Evolutionary conservation across 2,329 filamentous ascomycete species (phyloP).

Genomic region (Westerdykella sp.): DNA sequence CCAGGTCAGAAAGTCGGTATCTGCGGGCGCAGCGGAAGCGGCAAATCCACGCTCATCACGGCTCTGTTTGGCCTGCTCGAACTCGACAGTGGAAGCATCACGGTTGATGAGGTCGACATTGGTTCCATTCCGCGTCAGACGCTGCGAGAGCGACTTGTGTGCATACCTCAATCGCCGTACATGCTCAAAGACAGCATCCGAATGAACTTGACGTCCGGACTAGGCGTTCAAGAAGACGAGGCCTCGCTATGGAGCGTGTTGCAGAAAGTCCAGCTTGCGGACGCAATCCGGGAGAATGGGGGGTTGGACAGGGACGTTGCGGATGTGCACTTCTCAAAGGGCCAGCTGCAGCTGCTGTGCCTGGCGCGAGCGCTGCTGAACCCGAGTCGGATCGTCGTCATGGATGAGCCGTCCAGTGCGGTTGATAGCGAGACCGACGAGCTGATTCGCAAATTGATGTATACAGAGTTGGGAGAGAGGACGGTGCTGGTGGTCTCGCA

Average conservation of each 20-base stretch:
- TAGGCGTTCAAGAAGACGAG: background rate
- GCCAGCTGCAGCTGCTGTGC: constrained; percentile 57
- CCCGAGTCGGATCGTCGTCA: constrained; percentile 8
- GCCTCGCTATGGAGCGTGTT: constrained; percentile 3
- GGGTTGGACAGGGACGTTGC: constrained; percentile 7
- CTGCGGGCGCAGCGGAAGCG: constrained; percentile 48
- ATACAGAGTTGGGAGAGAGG: constrained; percentile 11
- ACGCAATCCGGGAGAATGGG: constrained; percentile 20
- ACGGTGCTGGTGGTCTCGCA: constrained; percentile 25
- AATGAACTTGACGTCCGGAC: constrained; percentile 1
- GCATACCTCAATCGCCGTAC: constrained; percentile 46
- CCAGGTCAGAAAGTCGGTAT: constrained; percentile 44
- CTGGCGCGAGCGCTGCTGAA: constrained; percentile 51
- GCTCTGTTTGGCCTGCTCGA: constrained; percentile 11
- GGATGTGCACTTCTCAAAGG: constrained; percentile 20
- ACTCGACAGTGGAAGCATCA: constrained; percentile 30
- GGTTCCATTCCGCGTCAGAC: constrained; percentile 32
- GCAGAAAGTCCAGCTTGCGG: constrained; percentile 28
- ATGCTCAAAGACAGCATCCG: constrained; percentile 9
- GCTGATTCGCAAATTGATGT: constrained; percentile 13
- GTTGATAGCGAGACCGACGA: constrained; percentile 16
- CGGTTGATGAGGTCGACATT: constrained; percentile 44
- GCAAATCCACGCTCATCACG: constrained; percentile 28
- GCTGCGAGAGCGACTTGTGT: constrained; percentile 38
- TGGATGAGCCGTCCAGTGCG: constrained; percentile 13